phyloP scores from a whole-genome alignment of 371 early-diverging fungal genomes.

The Zychaea mexicana region DNA sequence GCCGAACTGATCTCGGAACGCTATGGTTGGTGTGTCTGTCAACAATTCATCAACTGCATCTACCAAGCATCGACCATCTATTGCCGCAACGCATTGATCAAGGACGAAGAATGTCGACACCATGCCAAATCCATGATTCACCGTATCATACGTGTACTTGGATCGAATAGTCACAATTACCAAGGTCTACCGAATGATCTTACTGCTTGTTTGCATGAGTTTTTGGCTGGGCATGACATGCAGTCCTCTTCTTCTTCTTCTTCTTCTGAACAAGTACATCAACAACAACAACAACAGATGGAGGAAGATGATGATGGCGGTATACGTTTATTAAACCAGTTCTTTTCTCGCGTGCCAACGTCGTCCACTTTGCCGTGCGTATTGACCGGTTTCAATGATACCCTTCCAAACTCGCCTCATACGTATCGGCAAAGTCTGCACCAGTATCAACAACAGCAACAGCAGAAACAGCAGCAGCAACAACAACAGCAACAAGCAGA shows the following conservation, averaged over 20 bases:
- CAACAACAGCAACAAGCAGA: neutral
- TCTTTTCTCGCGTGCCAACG: slow-evolving; percentile 15
- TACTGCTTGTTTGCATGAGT: slow-evolving; percentile 41
- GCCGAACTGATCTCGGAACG: slow-evolving; percentile 34
- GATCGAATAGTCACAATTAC: slow-evolving; percentile 31
- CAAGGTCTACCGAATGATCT: slow-evolving; percentile 46
- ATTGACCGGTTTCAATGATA: slow-evolving; percentile 26
- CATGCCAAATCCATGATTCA: slow-evolving; percentile 40
- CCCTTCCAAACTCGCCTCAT: slow-evolving; percentile 35
- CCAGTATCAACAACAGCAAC: neutral
- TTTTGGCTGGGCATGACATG: slow-evolving; percentile 33
- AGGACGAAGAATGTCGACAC: slow-evolving; percentile 19
- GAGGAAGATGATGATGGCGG: slow-evolving; percentile 14
- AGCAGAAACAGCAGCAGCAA: neutral
- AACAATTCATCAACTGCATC: slow-evolving; percentile 42
- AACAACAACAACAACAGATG: neutral
- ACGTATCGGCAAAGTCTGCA: slow-evolving; percentile 3
- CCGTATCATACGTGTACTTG: slow-evolving; percentile 40
- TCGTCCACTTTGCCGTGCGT: neutral
- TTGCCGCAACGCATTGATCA: slow-evolving; percentile 34
- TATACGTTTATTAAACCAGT: slow-evolving; percentile 15
- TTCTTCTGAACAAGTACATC: no score
- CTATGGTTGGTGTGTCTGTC: slow-evolving; percentile 50
- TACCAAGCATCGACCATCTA: slow-evolving; percentile 49
- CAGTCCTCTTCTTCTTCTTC: no score